Evolutionary conservation across 495 filamentous ascomycete species (phyloP), one percentile per base, ranked within the genome.

Genomic region (Aspergillus coremiiformis): DNA sequence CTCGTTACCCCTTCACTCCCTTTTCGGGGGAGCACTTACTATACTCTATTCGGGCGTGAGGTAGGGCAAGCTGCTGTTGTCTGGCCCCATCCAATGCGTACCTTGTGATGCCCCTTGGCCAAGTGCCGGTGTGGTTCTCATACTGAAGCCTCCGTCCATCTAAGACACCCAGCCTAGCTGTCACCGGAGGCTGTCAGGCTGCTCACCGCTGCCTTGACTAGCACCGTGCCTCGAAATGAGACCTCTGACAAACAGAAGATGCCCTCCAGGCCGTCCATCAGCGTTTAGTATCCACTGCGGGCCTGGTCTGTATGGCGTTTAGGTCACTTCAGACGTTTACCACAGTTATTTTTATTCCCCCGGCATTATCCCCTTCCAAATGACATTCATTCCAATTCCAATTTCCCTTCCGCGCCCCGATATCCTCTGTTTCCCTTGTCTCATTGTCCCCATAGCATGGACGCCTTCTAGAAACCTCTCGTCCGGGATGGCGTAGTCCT

Each of bases 141-240:
- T 59, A 22, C 49, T 52, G 54, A 47, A 47, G 39, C 11, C 55
- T 57, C 50, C 47, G 30, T 52, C 21, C 49, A 51, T 59, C 57
- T 51, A 64, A 64, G 61, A 61, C 61, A 64, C 22, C 32, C 58
- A 52, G 22, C 44, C 20, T 53, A 46, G 23, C 33, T 59, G 57
- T 56, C 51, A 53, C n/a, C n/a, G n/a, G n/a, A n/a, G n/a, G n/a
- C n/a, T n/a, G n/a, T n/a, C n/a, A n/a, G n/a, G n/a, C n/a, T n/a
- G 49, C 56, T 60, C 61, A 64, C 61, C 58, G 61, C 61, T 55
- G 45, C 49, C 57, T 52, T 50, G 42, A 24, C 41, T 49, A 45
- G 41, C 21, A 27, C 44, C 9, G 46, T 53, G 32, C 51, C 56
- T 62, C 56, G 60, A 62, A 55, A 32, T 23, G 39, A 39, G 7